Evolutionary conservation across 2,329 filamentous ascomycete species (phyloP).

Genomic region (Huntiella omanensis): DNA sequence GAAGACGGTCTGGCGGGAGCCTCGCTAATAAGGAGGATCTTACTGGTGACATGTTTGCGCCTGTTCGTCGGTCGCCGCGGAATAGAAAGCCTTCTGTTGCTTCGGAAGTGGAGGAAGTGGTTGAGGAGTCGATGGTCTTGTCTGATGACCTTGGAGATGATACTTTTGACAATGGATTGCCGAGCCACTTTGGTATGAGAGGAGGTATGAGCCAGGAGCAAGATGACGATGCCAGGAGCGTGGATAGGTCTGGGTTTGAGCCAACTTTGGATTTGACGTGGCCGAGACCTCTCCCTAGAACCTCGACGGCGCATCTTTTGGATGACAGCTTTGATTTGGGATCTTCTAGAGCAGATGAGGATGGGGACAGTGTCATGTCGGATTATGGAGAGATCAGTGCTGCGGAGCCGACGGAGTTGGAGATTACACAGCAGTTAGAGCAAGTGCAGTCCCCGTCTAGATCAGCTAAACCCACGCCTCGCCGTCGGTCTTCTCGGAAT

Average conservation of each 20-base stretch:
- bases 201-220: too few species aligned
- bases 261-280: too few species aligned
- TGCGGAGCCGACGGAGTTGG: background rate
- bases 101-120: slow-evolving; percentile 7
- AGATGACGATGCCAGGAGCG: too few species aligned
- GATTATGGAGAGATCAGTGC: background rate
- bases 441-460: background rate
- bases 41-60: slow-evolving; percentile 11
- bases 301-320: background rate
- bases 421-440: too few species aligned
- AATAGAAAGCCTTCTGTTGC: background rate
- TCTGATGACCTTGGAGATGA: slow-evolving; percentile 2
- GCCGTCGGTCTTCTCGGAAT: slow-evolving; percentile 1
- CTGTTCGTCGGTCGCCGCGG: slow-evolving; percentile 7
- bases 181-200: too few species aligned
- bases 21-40: slow-evolving; percentile 6
- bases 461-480: background rate
- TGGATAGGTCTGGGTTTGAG: too few species aligned
- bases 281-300: too few species aligned
- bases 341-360: background rate
- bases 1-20: slow-evolving; percentile 3
- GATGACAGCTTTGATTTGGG: background rate
- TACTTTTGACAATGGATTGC: too few species aligned
- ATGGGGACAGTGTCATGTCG: background rate
- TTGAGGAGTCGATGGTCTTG: slow-evolving; percentile 7